phyloP scores from a whole-genome alignment of 805 yeast genomes.

The Lipomyces sp. region DNA sequence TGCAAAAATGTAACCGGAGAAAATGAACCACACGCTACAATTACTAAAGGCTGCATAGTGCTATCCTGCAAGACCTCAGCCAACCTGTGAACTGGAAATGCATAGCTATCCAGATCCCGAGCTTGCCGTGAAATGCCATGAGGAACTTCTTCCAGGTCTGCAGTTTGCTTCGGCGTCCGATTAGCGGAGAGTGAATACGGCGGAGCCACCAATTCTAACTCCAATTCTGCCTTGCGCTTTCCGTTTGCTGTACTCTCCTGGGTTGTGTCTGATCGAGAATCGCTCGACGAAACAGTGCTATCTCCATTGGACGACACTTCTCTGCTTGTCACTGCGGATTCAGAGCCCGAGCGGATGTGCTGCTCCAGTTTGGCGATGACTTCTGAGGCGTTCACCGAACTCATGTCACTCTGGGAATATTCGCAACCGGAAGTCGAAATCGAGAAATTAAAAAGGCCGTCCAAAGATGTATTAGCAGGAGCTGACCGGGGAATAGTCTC shows the following conservation, averaged over 20 bases:
- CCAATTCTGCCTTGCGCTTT: constrained; percentile 27
- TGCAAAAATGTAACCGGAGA: constrained; percentile 95
- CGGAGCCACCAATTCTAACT: constrained; percentile 20
- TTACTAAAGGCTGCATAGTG: constrained; percentile 83
- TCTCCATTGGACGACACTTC: neutral
- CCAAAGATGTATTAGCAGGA: neutral
- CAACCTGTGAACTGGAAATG: constrained; percentile 76
- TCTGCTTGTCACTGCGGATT: neutral
- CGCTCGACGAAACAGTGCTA: constrained; percentile 7
- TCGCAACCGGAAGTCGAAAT: neutral
- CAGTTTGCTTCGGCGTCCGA: constrained; percentile 59
- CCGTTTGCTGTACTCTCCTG: constrained; percentile 16
- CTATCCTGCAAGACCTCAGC: constrained; percentile 36
- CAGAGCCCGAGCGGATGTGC: constrained; percentile 9
- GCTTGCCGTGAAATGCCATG: constrained; percentile 93
- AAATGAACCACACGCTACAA: constrained; percentile 97
- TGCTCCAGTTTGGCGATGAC: constrained; percentile 3
- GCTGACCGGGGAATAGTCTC: neutral
- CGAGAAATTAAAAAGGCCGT: neutral
- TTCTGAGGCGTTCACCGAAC: constrained; percentile 2
- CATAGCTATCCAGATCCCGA: constrained; percentile 64
- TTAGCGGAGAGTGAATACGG: constrained; percentile 36
- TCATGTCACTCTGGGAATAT: neutral
- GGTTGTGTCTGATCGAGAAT: neutral
- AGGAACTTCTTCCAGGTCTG: constrained; percentile 96